A percentile compares a stretch with the other conserved stretches of the same genome.
phyloP scores from a whole-genome alignment of 805 yeast genomes.

The Ogataea haglerorum region DNA sequence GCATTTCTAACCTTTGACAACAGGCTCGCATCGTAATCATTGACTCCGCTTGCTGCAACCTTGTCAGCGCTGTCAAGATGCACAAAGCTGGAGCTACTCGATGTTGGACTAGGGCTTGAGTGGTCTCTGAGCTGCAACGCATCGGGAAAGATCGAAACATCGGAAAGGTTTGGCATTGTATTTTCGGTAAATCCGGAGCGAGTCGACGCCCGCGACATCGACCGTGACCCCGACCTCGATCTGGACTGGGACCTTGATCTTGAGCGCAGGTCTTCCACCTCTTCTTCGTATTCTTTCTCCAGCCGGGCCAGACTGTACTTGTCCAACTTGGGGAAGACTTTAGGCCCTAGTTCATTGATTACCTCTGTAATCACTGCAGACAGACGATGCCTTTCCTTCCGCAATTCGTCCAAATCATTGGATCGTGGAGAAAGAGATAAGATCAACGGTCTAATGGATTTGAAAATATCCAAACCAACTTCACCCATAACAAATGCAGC shows the following conservation, averaged over 20 bases:
- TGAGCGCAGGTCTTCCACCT: slow-evolving; percentile 12
- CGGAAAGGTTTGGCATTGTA: slow-evolving; percentile 27
- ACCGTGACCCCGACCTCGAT: slow-evolving; percentile 20
- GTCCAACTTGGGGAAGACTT: slow-evolving; percentile 75
- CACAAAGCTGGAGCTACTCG: slow-evolving; percentile 16
- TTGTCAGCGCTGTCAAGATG: slow-evolving; percentile 11
- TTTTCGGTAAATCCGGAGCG: slow-evolving; percentile 28
- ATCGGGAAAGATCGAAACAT: slow-evolving; percentile 35
- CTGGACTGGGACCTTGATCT: slow-evolving; percentile 6
- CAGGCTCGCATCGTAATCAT: background rate
- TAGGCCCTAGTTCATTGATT: slow-evolving; percentile 80
- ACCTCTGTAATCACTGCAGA: slow-evolving; percentile 73
- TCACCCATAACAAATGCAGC: slow-evolving; percentile 90
- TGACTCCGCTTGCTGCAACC: slow-evolving; percentile 5
- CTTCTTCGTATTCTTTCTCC: slow-evolving; percentile 24
- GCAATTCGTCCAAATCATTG: slow-evolving; percentile 50
- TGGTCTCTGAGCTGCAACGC: slow-evolving; percentile 22
- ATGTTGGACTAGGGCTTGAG: slow-evolving; percentile 1
- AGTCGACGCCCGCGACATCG: slow-evolving; percentile 19
- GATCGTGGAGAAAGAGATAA: slow-evolving; percentile 53
- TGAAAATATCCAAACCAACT: slow-evolving; percentile 85
- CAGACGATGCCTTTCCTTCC: slow-evolving; percentile 57
- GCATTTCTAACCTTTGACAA: slow-evolving; percentile 22
- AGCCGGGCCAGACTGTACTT: slow-evolving; percentile 17
- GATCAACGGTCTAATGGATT: slow-evolving; percentile 76